Evolutionary conservation across 805 yeast species (phyloP).

Genomic region (Barnettozyma wickerhamii): DNA sequence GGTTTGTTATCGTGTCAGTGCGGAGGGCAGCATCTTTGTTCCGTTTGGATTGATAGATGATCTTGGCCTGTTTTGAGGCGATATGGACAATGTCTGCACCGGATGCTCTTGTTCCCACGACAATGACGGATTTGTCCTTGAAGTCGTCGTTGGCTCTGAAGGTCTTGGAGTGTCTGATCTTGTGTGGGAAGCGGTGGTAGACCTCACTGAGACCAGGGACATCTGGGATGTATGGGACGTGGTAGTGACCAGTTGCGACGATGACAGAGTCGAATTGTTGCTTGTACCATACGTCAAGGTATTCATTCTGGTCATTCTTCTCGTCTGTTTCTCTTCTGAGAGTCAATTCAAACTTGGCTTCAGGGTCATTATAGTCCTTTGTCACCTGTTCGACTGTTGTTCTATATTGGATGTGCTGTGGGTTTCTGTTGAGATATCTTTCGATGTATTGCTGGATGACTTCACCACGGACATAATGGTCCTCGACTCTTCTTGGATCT

Average conservation of each 20-base stretch:
- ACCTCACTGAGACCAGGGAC: constrained; percentile 39
- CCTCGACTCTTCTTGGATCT: constrained; percentile 27
- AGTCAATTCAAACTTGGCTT: constrained; percentile 28
- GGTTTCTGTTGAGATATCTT: constrained; percentile 34
- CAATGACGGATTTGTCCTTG: constrained; percentile 34
- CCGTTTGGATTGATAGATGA: constrained; percentile 30
- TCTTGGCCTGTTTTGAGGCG: constrained; percentile 5
- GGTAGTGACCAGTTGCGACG: constrained; percentile 52
- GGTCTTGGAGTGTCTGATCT: constrained; percentile 36
- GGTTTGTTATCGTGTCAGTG: constrained; percentile 23
- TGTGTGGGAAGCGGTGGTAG: constrained; percentile 8
- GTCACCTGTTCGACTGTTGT: constrained; percentile 38
- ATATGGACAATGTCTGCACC: constrained; percentile 54
- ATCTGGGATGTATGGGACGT: constrained; percentile 48
- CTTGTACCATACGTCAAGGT: constrained; percentile 35
- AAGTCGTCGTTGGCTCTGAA: constrained; percentile 36
- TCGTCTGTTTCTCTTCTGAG: constrained; percentile 26
- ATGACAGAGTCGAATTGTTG: constrained; percentile 37
- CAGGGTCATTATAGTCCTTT: constrained; percentile 14
- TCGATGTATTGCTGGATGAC: constrained; percentile 55
- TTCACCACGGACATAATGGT: constrained; percentile 31
- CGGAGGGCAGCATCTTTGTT: constrained; percentile 1
- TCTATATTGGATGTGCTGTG: constrained; percentile 24
- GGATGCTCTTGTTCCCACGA: constrained; percentile 66
- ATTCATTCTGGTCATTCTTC: constrained; percentile 14